Conservation (phyloP, 2,329 filamentous ascomycete species). For the Thielaviopsis musarum region DNA sequence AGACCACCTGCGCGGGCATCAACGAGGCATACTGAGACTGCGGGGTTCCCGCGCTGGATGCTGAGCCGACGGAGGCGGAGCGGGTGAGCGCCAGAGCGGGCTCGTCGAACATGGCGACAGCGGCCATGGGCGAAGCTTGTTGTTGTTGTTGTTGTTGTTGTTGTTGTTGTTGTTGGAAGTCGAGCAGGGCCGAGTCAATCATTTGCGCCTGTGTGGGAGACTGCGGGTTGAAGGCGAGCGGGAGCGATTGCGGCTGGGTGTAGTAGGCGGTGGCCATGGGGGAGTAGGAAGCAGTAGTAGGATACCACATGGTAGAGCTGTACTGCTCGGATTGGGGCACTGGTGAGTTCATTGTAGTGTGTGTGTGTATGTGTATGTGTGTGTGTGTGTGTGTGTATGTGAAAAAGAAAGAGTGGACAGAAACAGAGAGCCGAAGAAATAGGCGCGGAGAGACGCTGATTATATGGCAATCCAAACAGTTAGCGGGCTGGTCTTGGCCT, state of each 20-base stretch:
- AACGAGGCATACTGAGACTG: constrained; percentile 2
- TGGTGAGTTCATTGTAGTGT: constrained; percentile 17
- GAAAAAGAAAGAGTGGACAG: not conserved
- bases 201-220: constrained; percentile 48
- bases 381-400: not conserved
- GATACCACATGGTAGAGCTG: not conserved
- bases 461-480: no score
- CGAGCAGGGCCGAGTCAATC: constrained; percentile 28
- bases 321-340: constrained; percentile 13
- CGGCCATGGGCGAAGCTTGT: not conserved
- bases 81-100: not conserved
- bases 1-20: not conserved
- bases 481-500: no score
- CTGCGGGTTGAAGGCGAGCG: not conserved
- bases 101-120: not conserved
- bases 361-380: no score
- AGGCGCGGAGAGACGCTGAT: no score
- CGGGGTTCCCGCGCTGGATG: constrained; percentile 3
- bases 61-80: constrained; percentile 5
- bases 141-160: not conserved
- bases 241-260: not conserved
- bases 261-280: not conserved
- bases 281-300: not conserved
- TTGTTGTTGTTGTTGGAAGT: not conserved
- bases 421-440: not conserved